Evolutionary conservation across 2,329 filamentous ascomycete genomes (phyloP), one percentile per base, ranked within the genome.

Genomic region (Penicillium frequentans): DNA sequence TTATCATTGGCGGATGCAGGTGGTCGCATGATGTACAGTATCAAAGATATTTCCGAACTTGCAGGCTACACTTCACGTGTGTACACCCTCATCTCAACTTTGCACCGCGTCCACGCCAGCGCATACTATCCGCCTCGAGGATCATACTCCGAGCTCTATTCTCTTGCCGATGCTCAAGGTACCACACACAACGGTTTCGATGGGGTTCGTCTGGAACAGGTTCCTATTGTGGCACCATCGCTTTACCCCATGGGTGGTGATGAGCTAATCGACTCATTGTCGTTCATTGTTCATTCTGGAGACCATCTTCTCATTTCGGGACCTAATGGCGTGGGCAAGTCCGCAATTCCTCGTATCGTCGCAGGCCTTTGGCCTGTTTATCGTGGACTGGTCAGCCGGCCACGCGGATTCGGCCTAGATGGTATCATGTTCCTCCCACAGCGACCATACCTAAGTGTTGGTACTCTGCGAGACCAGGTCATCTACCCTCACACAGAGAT

Each of bases 401-500:
- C 95, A 3, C 91, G 95, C 69, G 83, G 43, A 14, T 54, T 54
- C 58, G 92, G 92, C 39, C 83, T 88, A 60, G 93, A 98, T 63
- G 95, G 95, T 57, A 96, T 99, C 77, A 98, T 99, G 93, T 98
- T 99, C 77, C 83, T 99, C 11, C 95, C 95, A 0, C 95, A 99
- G 73, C 84, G 93, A 16, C 92, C 93, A 0, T 98, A 98, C 69
- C 84, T 98, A 33, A 93, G 88, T 72, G 90, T 93, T 23, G 95
- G 95, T 35, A 98, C 95, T 1, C 81, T 98, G 10, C 89, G 95
- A 26, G 96, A 99, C 68, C 96, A 99, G 77, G 91, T 99, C 68
- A 97, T 98, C 70, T 99, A 99, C 67, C 95, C 95, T 0, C 92
- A 99, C 67, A 93, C 91, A 7, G 93, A 96, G 71, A 80, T 93